Evolutionary conservation across 176 grass and related monocot species (phyloP).

Genomic region (Coix lacrymajobi): DNA sequence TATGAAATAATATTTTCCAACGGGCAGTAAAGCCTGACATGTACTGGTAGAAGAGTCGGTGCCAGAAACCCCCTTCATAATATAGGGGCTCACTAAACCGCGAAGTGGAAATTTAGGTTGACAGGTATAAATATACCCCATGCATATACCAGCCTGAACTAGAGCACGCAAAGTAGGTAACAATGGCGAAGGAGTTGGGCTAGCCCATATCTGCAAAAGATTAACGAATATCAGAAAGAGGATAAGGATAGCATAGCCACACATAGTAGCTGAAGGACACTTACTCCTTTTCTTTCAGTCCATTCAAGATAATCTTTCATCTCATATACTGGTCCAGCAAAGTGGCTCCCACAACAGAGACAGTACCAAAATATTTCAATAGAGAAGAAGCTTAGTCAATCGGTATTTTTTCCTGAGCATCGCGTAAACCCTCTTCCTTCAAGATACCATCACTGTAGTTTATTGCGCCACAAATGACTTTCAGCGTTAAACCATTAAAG

Average conservation of each 20-base stretch:
- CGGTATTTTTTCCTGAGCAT: slow-evolving; percentile 80
- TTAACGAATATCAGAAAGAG: slow-evolving; percentile 14
- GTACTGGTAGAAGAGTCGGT: slow-evolving; percentile 80
- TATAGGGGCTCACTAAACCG: slow-evolving; percentile 76
- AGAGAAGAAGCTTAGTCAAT: slow-evolving; percentile 59
- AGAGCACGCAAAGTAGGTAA: slow-evolving; percentile 69
- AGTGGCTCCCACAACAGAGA: slow-evolving; percentile 95
- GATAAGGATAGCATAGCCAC: slow-evolving; percentile 18
- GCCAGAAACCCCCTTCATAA: slow-evolving; percentile 82
- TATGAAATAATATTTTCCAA: slow-evolving; percentile 99
- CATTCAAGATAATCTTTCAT: slow-evolving; percentile 97
- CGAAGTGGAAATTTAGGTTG: slow-evolving; percentile 74
- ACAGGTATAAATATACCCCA: slow-evolving; percentile 79
- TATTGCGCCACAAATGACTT: slow-evolving; percentile 92
- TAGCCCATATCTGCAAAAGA: slow-evolving; percentile 58
- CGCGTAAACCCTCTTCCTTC: slow-evolving; percentile 73
- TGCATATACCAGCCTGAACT: slow-evolving; percentile 81
- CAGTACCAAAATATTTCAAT: slow-evolving; percentile 98
- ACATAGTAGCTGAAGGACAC: slow-evolving; percentile 20
- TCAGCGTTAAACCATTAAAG: slow-evolving; percentile 96
- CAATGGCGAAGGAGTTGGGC: slow-evolving; percentile 55
- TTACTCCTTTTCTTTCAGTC: slow-evolving; percentile 82
- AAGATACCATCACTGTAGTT: slow-evolving; percentile 86
- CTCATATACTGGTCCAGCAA: slow-evolving; percentile 93
- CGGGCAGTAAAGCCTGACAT: slow-evolving; percentile 97